Percentiles rank a stretch among this genome's conserved stretches.
These are phyloP conservation scores for Melanopsichium pennsylvanicum DNA, from an alignment of 1,284 basidiomycete genomes.

Conservation along the genomic window DNA sequence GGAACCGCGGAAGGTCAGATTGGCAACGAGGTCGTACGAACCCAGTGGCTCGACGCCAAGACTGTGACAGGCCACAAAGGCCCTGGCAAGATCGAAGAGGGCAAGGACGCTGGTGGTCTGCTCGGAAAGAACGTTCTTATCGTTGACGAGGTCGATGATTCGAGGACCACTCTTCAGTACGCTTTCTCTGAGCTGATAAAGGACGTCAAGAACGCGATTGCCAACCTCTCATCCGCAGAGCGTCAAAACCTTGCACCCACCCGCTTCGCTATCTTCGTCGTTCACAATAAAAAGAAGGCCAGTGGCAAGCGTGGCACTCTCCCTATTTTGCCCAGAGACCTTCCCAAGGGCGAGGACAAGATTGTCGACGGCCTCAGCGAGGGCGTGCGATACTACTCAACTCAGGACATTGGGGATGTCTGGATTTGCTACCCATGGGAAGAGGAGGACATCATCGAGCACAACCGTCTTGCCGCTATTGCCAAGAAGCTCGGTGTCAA, in stretches of 20 bases:
- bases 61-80: conserved; percentile 40
- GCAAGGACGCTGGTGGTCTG: conserved; percentile 58
- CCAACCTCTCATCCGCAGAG: conserved; percentile 51
- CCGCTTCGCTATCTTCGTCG: conserved; percentile 65
- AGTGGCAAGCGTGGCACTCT: conserved; percentile 60
- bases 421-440: conserved; percentile 66
- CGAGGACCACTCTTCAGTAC: conserved; percentile 64
- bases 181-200: conserved; percentile 64
- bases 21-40: conserved; percentile 63
- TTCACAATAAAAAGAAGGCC: conserved; percentile 62
- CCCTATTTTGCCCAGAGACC: conserved; percentile 53
- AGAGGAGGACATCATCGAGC: conserved; percentile 63
- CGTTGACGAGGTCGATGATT: conserved; percentile 66
- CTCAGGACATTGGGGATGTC: conserved; percentile 59
- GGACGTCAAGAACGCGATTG: conserved; percentile 58
- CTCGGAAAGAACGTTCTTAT: conserved; percentile 65
- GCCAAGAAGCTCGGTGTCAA: conserved; percentile 56
- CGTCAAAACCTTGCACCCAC: conserved; percentile 56
- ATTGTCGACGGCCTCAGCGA: conserved; percentile 55
- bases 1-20: conserved; percentile 57
- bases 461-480: conserved; percentile 63
- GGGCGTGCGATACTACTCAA: conserved; percentile 63
- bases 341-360: conserved; percentile 44
- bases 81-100: conserved; percentile 50
- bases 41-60: conserved; percentile 64